Evolutionary conservation across 352 stramenopile species (phyloP).

Genomic region (Pythium dissotocum): DNA sequence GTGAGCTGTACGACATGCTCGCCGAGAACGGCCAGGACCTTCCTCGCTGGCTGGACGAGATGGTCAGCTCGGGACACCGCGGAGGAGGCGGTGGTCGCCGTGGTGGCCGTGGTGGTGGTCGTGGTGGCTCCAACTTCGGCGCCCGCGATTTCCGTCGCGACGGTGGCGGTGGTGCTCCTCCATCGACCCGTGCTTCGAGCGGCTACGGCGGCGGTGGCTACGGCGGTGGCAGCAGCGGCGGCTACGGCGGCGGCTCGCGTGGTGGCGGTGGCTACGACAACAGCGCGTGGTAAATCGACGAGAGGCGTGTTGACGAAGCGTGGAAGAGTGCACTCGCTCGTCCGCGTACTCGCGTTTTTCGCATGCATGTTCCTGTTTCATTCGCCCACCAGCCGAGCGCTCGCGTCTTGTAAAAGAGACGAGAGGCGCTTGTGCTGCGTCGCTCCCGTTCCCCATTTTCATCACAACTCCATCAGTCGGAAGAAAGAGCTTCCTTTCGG

Average conservation of each 20-base stretch:
- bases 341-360: slow-evolving; percentile 22
- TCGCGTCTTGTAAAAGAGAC: not conserved
- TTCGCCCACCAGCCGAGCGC: not conserved
- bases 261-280: slow-evolving; percentile 68
- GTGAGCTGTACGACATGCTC: slow-evolving; percentile 97
- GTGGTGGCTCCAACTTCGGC: slow-evolving; percentile 77
- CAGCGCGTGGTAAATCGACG: slow-evolving; percentile 81
- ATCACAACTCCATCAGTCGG: slow-evolving; percentile 20
- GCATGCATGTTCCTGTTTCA: slow-evolving; percentile 13
- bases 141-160: slow-evolving; percentile 87
- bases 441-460: slow-evolving; percentile 8
- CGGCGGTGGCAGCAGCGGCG: slow-evolving; percentile 30
- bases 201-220: slow-evolving; percentile 23
- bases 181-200: slow-evolving; percentile 23
- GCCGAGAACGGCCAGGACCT: slow-evolving; percentile 96
- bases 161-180: slow-evolving; percentile 40
- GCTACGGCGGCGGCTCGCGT: slow-evolving; percentile 36
- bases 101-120: slow-evolving; percentile 41
- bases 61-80: slow-evolving; percentile 84
- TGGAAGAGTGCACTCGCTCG: slow-evolving; percentile 32
- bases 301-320: slow-evolving; percentile 38
- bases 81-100: slow-evolving; percentile 56
- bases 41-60: slow-evolving; percentile 93
- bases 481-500: slow-evolving; percentile 42
- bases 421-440: not conserved